phyloP scores from a whole-genome alignment of 1,284 basidiomycete species.

The Caloboletus inedulis region DNA sequence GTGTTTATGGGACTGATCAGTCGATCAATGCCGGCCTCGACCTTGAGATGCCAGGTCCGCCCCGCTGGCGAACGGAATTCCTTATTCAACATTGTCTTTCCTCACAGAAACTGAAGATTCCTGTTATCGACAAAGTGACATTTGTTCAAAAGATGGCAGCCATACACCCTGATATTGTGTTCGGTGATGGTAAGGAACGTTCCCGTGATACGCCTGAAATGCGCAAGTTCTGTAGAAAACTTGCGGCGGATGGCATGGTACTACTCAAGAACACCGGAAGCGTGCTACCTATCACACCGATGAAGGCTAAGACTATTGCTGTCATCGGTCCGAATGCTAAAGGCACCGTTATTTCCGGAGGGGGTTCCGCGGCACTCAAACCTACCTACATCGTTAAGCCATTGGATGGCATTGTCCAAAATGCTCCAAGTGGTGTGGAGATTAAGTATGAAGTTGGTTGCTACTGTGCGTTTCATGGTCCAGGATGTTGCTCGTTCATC shows the following conservation, averaged over 20 bases:
- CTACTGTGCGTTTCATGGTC: background rate
- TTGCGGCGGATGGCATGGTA: background rate
- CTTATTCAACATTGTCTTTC: background rate
- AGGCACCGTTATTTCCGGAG: background rate
- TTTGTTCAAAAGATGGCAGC: background rate
- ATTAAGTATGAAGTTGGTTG: background rate
- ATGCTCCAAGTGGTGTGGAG: background rate
- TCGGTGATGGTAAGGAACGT: background rate
- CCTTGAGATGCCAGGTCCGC: background rate
- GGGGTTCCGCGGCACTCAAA: background rate
- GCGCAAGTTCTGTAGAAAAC: background rate
- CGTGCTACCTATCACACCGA: slow-evolving; percentile 53
- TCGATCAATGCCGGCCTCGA: background rate
- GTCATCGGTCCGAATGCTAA: background rate
- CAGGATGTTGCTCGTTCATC: background rate
- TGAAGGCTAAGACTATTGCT: slow-evolving; percentile 43
- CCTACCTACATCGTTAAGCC: background rate
- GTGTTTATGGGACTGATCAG: background rate
- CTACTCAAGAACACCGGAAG: slow-evolving; percentile 48
- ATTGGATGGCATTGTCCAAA: background rate
- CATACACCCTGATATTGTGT: background rate
- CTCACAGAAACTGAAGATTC: background rate
- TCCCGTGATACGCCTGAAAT: background rate
- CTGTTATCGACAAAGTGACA: background rate
- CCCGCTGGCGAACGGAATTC: background rate